Evolutionary conservation across 495 filamentous ascomycete species (phyloP).

Genomic region (Aspergillus steynii): DNA sequence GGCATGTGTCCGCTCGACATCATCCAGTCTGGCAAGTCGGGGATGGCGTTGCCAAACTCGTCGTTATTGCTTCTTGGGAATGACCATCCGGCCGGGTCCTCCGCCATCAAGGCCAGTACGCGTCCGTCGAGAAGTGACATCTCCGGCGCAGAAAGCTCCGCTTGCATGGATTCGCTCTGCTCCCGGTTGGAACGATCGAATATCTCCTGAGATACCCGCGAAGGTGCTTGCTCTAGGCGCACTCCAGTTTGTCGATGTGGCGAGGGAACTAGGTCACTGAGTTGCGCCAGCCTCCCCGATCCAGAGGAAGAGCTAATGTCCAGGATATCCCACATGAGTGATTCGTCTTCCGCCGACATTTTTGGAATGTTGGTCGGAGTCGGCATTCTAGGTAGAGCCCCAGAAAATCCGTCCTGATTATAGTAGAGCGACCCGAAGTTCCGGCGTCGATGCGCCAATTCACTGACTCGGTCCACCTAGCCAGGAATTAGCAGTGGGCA

Average conservation of each 20-base stretch:
- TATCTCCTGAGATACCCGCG: not conserved
- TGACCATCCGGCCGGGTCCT: slow-evolving; percentile 18
- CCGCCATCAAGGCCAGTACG: not conserved
- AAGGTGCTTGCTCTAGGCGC: not conserved
- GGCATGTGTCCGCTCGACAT: slow-evolving; percentile 25
- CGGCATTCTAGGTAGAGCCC: slow-evolving; percentile 27
- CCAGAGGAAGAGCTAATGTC: slow-evolving; percentile 24
- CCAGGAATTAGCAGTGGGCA: not conserved
- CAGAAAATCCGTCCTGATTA: slow-evolving; percentile 30
- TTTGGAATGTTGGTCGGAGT: slow-evolving; percentile 29
- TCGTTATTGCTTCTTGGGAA: slow-evolving; percentile 16
- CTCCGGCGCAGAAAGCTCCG: not conserved
- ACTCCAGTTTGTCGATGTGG: not conserved
- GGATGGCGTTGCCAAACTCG: slow-evolving; percentile 15
- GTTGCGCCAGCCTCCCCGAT: not conserved
- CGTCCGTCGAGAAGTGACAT: not conserved
- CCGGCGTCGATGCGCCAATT: slow-evolving; percentile 25
- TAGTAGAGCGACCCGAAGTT: slow-evolving; percentile 33
- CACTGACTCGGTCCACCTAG: slow-evolving; percentile 24
- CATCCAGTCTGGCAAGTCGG: slow-evolving; percentile 36
- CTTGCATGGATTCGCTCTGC: not conserved
- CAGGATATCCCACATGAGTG: slow-evolving; percentile 33
- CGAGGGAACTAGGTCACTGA: slow-evolving; percentile 5
- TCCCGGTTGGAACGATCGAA: not conserved
- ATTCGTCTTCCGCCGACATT: slow-evolving; percentile 29